phyloP scores from a whole-genome alignment of 1,139 yeast genomes.

The Protomyces inundatus region DNA sequence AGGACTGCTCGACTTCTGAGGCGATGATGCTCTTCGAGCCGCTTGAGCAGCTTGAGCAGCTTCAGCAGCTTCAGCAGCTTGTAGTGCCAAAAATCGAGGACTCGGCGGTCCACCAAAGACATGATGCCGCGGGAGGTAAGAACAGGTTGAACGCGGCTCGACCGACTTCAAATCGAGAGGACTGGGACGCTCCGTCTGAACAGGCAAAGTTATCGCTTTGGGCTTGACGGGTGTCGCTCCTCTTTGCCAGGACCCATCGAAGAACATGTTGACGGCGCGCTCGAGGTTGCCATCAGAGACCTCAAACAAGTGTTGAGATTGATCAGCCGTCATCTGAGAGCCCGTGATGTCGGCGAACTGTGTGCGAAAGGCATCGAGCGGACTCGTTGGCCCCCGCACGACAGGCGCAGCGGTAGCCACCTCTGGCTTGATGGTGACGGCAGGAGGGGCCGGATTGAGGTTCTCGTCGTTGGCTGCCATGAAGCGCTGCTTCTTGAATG shows the following conservation, averaged over 20 bases:
- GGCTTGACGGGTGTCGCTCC: background rate
- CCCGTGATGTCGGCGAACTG: background rate
- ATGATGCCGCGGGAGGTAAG: background rate
- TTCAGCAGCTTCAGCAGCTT: background rate
- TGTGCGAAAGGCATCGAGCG: background rate
- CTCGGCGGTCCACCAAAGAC: background rate
- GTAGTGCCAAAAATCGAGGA: background rate
- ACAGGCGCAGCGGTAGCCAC: background rate
- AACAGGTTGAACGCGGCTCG: background rate
- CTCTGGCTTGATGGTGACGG: background rate
- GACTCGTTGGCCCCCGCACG: no score
- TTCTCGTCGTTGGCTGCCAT: conserved; percentile 3
- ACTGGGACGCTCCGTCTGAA: no score
- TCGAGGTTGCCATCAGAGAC: conserved; percentile 36
- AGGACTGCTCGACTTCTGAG: background rate
- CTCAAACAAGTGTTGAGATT: background rate
- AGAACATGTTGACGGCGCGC: conserved; percentile 36
- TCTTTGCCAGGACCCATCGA: conserved; percentile 20
- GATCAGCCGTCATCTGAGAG: background rate
- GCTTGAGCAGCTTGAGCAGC: background rate
- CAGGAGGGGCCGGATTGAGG: background rate
- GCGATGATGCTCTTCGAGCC: background rate
- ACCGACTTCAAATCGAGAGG: background rate
- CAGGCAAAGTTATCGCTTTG: no score
- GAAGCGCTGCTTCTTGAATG: conserved; percentile 22